Percentiles rank a stretch among this genome's conserved stretches.
These are phyloP conservation scores for Solanum paucissectum DNA, from an alignment of 257 asterid species.

Conservation along the genomic window DNA sequence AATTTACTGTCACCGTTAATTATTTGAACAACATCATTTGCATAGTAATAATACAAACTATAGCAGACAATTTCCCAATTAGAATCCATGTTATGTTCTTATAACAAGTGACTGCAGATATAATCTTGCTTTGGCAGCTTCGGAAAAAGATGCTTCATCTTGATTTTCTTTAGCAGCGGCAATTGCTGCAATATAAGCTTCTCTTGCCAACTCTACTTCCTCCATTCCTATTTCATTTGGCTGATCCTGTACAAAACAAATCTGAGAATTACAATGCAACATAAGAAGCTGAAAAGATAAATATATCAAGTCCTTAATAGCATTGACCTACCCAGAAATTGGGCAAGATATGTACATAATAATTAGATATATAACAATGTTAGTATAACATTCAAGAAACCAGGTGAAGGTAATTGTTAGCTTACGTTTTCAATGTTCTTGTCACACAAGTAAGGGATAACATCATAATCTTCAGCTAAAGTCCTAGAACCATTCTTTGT, in stretches of 20 bases:
- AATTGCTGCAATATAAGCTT: conserved; percentile 61
- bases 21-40: neutral
- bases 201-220: conserved; percentile 67
- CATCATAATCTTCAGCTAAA: conserved; percentile 38
- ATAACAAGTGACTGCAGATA: conserved; percentile 50
- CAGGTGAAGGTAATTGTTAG: neutral
- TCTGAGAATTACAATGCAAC: neutral
- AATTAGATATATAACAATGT: neutral
- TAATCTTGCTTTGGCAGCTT: conserved; percentile 66
- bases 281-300: neutral
- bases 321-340: neutral
- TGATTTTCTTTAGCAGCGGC: conserved; percentile 60
- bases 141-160: conserved; percentile 67
- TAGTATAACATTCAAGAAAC: neutral
- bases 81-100: conserved; percentile 5
- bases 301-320: neutral
- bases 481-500: conserved; percentile 21
- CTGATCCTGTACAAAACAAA: conserved; percentile 36
- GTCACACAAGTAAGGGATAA: conserved; percentile 20
- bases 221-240: conserved; percentile 37
- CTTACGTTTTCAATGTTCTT: conserved; percentile 39
- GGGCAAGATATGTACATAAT: neutral
- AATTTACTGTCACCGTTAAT: neutral
- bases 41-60: neutral
- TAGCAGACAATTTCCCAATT: neutral